Conservation (phyloP, 2,329 filamentous ascomycete species). For the Claviceps sp. region DNA sequence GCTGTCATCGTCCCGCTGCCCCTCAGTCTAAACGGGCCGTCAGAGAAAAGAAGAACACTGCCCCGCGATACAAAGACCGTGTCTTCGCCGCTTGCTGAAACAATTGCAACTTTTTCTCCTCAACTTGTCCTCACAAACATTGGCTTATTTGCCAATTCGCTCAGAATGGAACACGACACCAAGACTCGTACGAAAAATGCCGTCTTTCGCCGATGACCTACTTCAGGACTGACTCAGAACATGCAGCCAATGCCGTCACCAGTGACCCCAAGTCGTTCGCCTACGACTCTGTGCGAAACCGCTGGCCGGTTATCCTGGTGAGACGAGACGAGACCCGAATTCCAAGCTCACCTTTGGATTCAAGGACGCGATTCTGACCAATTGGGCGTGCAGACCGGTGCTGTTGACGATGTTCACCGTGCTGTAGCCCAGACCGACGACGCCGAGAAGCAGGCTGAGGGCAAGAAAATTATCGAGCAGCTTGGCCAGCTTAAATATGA, state of each 20-base stretch:
- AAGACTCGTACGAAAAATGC: conserved; percentile 50
- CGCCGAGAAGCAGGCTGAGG: conserved; percentile 56
- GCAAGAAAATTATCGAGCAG: conserved; percentile 71
- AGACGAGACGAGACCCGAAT: conserved; percentile 14
- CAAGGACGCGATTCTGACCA: neutral
- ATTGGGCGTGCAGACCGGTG: conserved; percentile 51
- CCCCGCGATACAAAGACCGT: neutral
- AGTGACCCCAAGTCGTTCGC: conserved; percentile 79
- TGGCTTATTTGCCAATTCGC: neutral
- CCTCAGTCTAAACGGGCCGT: too few species aligned
- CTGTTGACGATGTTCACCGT: conserved; percentile 88
- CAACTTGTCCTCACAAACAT: neutral
- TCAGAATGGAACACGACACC: conserved; percentile 58
- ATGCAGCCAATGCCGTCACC: conserved; percentile 62
- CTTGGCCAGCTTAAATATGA: conserved; percentile 85
- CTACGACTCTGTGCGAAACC: conserved; percentile 66
- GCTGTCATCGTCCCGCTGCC: too few species aligned
- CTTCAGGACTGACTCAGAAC: conserved; percentile 4
- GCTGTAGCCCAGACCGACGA: conserved; percentile 47
- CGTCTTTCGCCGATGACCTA: conserved; percentile 3
- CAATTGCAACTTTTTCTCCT: neutral
- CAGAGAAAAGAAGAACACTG: too few species aligned
- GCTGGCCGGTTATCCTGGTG: conserved; percentile 91
- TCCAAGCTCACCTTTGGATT: too few species aligned
- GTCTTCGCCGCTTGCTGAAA: neutral